Evolutionary conservation across 441 rosid genomes (phyloP), one percentile per base, ranked within the genome.

Genomic region (Manihot esculenta): DNA sequence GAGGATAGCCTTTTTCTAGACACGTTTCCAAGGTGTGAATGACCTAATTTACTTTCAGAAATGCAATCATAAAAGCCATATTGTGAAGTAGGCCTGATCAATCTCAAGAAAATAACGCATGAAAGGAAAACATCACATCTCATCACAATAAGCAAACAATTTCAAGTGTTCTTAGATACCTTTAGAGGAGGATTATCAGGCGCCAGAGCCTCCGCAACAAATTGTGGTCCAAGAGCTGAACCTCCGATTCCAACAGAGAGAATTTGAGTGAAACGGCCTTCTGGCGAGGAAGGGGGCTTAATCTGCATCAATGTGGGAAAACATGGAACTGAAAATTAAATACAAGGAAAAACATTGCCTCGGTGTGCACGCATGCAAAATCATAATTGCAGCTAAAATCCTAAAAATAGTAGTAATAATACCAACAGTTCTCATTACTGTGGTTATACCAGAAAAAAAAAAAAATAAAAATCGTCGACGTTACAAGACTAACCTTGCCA

Each of bases 171-270:
- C 8, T 26, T 10, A 7, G 38, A 66, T 82, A 92, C 97, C 96
- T 90, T 89, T 33, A 92, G 87, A 10, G 96, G 97, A 82, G 98
- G 99, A 80, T 90, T 90, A 80, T 94, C 96, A 33, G 98, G 98
- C 50, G 98, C 97, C 79, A 94, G 79, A 54, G 99, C 99, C 84
- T 94, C 98, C 0, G 99, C 98, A 26, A 94, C 94, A 72, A 94
- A 94, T 60, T 89, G 98, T 10, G 99, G 98, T 69, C 99, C 99
- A 48, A 90, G 96, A 78, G 99, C 97, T 1, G 99, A 94, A 44
- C 99, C 99, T 69, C 98, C 99, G 64, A 94, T 94, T 27, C 99
- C 99, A 42, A 94, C 89, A 8, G 97, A 90, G 47, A 94, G 96
- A 76, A 94, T 73, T 65, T 90, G 95, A 70, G 93, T 90, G 75